Base-by-base conservation (phyloP, 257 asterid species). In the Osmanthus fragrans region DNA sequence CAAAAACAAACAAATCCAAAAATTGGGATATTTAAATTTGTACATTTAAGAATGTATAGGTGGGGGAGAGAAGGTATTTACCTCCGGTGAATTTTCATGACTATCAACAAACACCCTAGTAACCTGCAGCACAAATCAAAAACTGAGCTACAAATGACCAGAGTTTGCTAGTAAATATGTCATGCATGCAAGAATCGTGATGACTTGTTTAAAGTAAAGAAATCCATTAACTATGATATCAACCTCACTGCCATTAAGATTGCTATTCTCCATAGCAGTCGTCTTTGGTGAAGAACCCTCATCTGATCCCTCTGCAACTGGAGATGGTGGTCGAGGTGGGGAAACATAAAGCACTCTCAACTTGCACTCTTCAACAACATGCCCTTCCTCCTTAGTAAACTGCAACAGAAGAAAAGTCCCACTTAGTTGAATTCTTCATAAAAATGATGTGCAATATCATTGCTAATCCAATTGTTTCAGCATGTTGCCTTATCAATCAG, bases 301-400 rank as follows among this genome's bases (percentile, higher is more conserved):
- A 21, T 87, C 96, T 11, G 90, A 85, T 68, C 90, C 96, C 86
- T 89, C 96, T 5, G 90, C 87, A 74, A 88, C 90, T 42, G 92
- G 95, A 33, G 91, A 92, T 47, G 91, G 92, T 32, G 94, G 93
- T 75, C 87, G 93, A 39, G 86, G 87, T 39, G 95, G 90, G 68
- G 93, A 70, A 49, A 88, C 90, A 72, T 89, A 92, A 54, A 88
- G 71, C 75, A 90, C 96, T 79, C 84, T 92, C 86, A 92, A 84
- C 84, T 88, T 92, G 87, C 90, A 90, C 82, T 92, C 96, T 80
- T 91, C 94, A 73, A 91, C 86, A 72, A 10, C 87, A 64, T 84
- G 82, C 36, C 93, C 96, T 5, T 82, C 80, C 81, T 89, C 96
- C 85, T 89, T 89, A 58, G 66, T 80, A 77, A 92, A 92, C 97